phyloP scores from a whole-genome alignment of 192 early-diverging fungal species.

The Chytriomyces sp. region DNA sequence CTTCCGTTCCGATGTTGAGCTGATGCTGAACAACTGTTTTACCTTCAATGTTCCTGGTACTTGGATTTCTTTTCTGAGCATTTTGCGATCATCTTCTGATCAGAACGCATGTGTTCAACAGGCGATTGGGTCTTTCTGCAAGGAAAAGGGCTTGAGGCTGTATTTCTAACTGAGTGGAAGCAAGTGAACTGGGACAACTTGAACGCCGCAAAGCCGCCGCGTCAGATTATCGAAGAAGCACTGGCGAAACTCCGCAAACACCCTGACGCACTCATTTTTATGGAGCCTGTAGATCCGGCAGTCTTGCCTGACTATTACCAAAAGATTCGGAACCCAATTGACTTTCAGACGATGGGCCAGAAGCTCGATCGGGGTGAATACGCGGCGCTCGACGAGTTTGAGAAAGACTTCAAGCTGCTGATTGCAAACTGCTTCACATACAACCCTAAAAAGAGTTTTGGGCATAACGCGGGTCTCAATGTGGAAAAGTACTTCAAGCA shows the following conservation, averaged over 20 bases:
- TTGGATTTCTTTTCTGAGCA: background rate
- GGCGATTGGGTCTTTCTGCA: constrained; percentile 48
- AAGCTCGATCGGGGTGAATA: constrained; percentile 63
- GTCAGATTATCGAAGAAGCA: constrained; percentile 26
- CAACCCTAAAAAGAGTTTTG: constrained; percentile 59
- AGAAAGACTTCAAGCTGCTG: constrained; percentile 68
- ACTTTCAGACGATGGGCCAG: constrained; percentile 69
- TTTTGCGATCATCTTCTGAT: background rate
- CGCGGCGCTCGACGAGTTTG: constrained; percentile 56
- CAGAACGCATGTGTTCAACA: background rate
- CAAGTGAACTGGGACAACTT: constrained; percentile 24
- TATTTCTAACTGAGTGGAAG: constrained; percentile 46
- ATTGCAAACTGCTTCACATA: constrained; percentile 77
- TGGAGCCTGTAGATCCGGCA: constrained; percentile 54
- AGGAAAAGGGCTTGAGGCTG: constrained; percentile 38
- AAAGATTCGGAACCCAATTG: constrained; percentile 72
- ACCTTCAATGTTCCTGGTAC: constrained; percentile 70
- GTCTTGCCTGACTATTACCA: constrained; percentile 53
- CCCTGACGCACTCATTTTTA: constrained; percentile 46
- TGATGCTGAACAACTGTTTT: constrained; percentile 76
- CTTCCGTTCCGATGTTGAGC: constrained; percentile 68
- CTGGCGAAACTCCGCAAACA: constrained; percentile 40
- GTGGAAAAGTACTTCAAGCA: constrained; percentile 46
- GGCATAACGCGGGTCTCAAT: constrained; percentile 37
- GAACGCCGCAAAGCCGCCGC: background rate